Evolutionary conservation across 2,329 filamentous ascomycete genomes (phyloP).

Genomic region (Aspergillus calidoustus): DNA sequence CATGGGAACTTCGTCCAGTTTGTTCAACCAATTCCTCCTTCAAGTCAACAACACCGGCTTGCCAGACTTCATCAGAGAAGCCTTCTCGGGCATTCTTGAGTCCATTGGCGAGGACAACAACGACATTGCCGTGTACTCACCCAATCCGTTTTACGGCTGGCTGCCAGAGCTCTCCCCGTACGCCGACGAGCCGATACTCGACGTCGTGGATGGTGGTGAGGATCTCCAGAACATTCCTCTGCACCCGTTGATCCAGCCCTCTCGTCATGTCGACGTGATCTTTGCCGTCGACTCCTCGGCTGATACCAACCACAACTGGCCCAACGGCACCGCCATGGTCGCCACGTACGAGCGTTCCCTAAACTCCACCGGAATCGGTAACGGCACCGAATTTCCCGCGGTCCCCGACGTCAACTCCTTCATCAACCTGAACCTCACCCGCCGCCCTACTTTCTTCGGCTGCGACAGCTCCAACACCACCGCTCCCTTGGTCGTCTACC

Average conservation of each 20-base stretch:
- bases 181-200: constrained; percentile 59
- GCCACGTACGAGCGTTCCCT: constrained; percentile 73
- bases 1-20: constrained; percentile 81
- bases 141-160: constrained; percentile 76
- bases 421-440: constrained; percentile 76
- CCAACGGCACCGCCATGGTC: constrained; percentile 75
- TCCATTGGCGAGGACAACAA: constrained; percentile 63
- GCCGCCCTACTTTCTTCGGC: constrained; percentile 77
- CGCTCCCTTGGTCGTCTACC: constrained; percentile 72
- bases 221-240: constrained; percentile 80
- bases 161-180: constrained; percentile 64
- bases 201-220: constrained; percentile 77
- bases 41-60: constrained; percentile 62
- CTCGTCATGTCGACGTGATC: constrained; percentile 75
- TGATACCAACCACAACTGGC: constrained; percentile 71
- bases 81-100: constrained; percentile 58
- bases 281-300: constrained; percentile 80
- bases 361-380: constrained; percentile 59
- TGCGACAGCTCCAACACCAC: constrained; percentile 71
- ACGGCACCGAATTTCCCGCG: constrained; percentile 72
- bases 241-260: constrained; percentile 74
- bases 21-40: constrained; percentile 81
- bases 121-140: constrained; percentile 74
- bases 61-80: constrained; percentile 55
- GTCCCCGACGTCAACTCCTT: constrained; percentile 78